phyloP scores from a whole-genome alignment of 345 rosid species.

The Xanthoceras sorbifolium region DNA sequence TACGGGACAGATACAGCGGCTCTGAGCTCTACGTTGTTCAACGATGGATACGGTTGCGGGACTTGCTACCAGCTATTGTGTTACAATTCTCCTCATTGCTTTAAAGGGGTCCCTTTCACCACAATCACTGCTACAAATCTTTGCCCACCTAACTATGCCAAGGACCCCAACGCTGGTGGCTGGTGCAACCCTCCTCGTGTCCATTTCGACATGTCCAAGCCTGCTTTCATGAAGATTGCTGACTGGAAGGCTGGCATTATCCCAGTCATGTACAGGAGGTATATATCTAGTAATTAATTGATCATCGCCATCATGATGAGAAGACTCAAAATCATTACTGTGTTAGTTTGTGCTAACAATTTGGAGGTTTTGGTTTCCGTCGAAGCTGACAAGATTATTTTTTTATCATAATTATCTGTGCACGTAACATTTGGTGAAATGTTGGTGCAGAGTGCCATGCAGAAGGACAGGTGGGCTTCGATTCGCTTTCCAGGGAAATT shows the following conservation, averaged over 20 bases:
- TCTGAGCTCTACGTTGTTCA: constrained; percentile 66
- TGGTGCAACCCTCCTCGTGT: constrained; percentile 92
- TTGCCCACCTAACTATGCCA: constrained; percentile 77
- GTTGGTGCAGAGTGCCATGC: constrained; percentile 53
- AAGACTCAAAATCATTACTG: no score
- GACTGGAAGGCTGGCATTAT: constrained; percentile 84
- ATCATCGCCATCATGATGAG: no score
- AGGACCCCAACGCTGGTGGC: constrained; percentile 70
- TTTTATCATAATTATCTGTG: not conserved
- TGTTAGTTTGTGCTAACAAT: no score
- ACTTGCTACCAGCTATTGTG: constrained; percentile 73
- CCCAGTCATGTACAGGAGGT: constrained; percentile 77
- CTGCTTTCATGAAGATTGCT: constrained; percentile 85
- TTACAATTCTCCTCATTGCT: constrained; percentile 54
- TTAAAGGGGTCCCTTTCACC: constrained; percentile 34
- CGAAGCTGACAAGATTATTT: no score
- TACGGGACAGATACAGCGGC: constrained; percentile 74
- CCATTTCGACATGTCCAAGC: constrained; percentile 88
- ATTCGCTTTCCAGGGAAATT: constrained; percentile 51
- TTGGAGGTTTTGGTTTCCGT: no score
- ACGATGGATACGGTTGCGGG: constrained; percentile 78
- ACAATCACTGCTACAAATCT: constrained; percentile 80
- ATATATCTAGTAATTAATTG: no score
- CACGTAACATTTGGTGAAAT: not conserved
- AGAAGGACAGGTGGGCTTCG: constrained; percentile 46